Base-by-base conservation (phyloP, 257 asterid species). In the Paraleonurus japonicus region DNA sequence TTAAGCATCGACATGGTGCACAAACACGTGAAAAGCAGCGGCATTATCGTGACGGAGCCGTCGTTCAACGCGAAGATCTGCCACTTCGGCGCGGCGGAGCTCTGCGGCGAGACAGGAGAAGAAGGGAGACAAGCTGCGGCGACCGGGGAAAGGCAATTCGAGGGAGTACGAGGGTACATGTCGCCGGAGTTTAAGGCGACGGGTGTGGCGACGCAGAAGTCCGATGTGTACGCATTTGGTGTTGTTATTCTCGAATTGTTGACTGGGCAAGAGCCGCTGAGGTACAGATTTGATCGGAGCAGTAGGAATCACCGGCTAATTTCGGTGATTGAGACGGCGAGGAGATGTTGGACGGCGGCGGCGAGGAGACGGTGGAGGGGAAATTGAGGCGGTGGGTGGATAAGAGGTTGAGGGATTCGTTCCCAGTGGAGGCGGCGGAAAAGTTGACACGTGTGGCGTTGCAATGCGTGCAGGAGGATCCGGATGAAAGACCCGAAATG, bases 41-140 rank as follows among this genome's bases (percentile, higher is more conserved):
- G 88, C 9, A 82, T 95, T 6, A 77, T 95, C 59, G 86, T 95
- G 61, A 77, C 93, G 5, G 98, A 95, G 79, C 98, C 96, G 2
- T 77, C 82, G 1, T 83, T 80, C 65, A 88, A 95, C 71, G 96
- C 98, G 41, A 84, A 84, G 69, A 88, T 95, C 73, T 95, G 99
- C 78, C 96, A 92, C 72, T 95, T 92, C 84, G 99, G 98, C 28
- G 93, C 99, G 41, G 96, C 98, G 39, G 98, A 94, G 83, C 93
- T 94, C 69, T 94, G 96, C 82, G 90, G 96, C 32, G 96, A 87
- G 84, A 85, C 91, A 16, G 19, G 47, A 37, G 76, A 66, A 72
- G 71, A 50, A 53, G 76, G 32, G 68, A 23, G 27, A 13, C 74
- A 2, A 7, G 69, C 75, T 10, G 67, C 71, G 17, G 63, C 61